phyloP scores from a whole-genome alignment of 768 basidiomycete species.

The Leccinum boreale region DNA sequence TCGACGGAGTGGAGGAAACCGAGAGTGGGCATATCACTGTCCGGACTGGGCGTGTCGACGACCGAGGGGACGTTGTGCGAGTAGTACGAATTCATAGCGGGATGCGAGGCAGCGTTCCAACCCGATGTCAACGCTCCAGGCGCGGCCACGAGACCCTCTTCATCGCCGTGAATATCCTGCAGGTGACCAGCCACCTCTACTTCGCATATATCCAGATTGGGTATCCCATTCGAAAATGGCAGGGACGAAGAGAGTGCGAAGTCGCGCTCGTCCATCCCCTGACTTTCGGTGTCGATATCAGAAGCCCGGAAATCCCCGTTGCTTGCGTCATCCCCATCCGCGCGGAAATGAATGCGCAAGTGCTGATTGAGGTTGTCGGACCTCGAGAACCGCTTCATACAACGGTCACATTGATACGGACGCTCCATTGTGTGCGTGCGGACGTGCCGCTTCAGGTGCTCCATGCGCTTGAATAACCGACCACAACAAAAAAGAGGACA shows the following conservation, averaged over 20 bases:
- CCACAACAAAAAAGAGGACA: conserved; percentile 86
- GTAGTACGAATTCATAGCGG: conserved; percentile 23
- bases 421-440: conserved; percentile 89
- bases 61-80: conserved; percentile 14
- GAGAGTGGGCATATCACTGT: conserved; percentile 19
- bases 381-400: conserved; percentile 80
- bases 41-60: conserved; percentile 16
- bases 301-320: conserved; percentile 27
- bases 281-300: conserved; percentile 33
- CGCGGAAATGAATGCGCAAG: conserved; percentile 63
- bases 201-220: conserved; percentile 55
- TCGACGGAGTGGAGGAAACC: conserved; percentile 22
- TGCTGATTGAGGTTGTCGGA: conserved; percentile 91
- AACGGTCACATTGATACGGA: conserved; percentile 72
- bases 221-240: conserved; percentile 30
- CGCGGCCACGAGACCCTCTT: conserved; percentile 50
- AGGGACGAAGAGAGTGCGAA: conserved; percentile 22
- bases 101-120: conserved; percentile 14
- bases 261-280: conserved; percentile 34
- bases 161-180: conserved; percentile 54
- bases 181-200: conserved; percentile 57
- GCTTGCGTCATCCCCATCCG: conserved; percentile 28
- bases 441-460: conserved; percentile 85
- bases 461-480: conserved; percentile 85
- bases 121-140: conserved; percentile 16